Base-by-base conservation (phyloP, 176 grass and related monocot species). In the Zizania latifolia region DNA sequence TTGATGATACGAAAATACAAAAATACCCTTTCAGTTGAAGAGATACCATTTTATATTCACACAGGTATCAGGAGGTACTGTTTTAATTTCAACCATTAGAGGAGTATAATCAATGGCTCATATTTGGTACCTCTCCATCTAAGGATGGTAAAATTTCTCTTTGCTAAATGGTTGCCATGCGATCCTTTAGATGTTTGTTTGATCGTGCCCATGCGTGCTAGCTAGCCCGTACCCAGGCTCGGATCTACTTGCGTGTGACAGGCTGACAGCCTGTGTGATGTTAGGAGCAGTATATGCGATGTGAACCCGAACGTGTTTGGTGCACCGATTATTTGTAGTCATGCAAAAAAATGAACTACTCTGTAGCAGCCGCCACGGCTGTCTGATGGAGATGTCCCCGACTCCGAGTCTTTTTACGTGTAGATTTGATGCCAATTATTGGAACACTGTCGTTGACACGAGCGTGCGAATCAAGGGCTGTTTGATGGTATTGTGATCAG, bases 131-230 rank as follows among this genome's bases (percentile, higher is more conserved):
- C n/a, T n/a, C n/a, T n/a, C n/a, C n/a, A n/a, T n/a, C n/a, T n/a
- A n/a, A n/a, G n/a, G n/a, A n/a, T n/a, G n/a, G n/a, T n/a, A n/a
- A n/a, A n/a, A n/a, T n/a, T n/a, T n/a, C n/a, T n/a, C n/a, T n/a
- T n/a, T n/a, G n/a, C n/a, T n/a, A n/a, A n/a, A 48, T 48, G 44
- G 71, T 60, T 76, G 62, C 81, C 72, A 69, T 76, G 81, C 76
- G 81, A 60, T 62, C 37, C 39, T 68, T 3, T 7, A 0, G 38
- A 36, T 35, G 71, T 15, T 56, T 59, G 62, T 83, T 62, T 41
- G 53, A 29, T 53, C 14, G 57, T 41, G 32, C 7, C 48, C 71
- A 39, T 46, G 71, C 53, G 28, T 38, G 57, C 29, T 32, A 62
- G n/a, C n/a, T n/a, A 45, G 48, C 48, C 26, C 7, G 5, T 67